Base-by-base conservation (phyloP, 805 yeast genomes). In the Yamadazyma scolyti region DNA sequence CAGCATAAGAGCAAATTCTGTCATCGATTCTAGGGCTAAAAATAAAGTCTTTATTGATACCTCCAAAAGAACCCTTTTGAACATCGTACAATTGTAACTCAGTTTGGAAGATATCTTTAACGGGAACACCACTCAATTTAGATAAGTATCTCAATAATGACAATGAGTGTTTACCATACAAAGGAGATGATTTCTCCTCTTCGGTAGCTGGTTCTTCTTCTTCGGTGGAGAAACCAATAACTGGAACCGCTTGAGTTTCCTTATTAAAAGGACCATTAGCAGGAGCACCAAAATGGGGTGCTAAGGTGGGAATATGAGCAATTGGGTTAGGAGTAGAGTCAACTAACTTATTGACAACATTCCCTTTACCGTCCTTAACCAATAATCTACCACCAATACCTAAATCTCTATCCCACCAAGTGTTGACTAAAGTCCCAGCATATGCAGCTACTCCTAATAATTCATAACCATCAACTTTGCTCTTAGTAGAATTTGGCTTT, bases 21-120 rank as follows among this genome's bases (percentile, higher is more conserved):
- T 86, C 95, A 53, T 86, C 96, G 29, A 86, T 65, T 52, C 96
- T 75, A 27, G 95, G 95, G 6, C 86, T 82, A 56, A 74, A 82
- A 33, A 86, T 54, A 56, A 41, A 41, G 11, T 86, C 95, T 41
- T 75, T 68, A 44, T 76, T 75, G 41, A 87, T 61, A 4, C 96
- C 95, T 36, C 93, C 94, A 40, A 81, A 59, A 9, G 75, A 57
- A 29, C 93, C 93, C 47, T 76, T 79, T 60, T 86, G 95, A 17
- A 82, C 80, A 51, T 86, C 95, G 52, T 73, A 87, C 35, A 86
- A 59, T 50, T 86, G 89, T 46, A 87, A 71, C 44, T 86, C 96
- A 48, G 82, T 55, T 49, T 79, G 83, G 31, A 77, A 55, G 39
- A 86, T 62, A 48, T 83, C 80, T 29, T 68, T 60, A 20, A 85